Evolutionary conservation across 2,329 filamentous ascomycete species (phyloP), one percentile per base, ranked within the genome.

Genomic region (Apiospora pterosperma): DNA sequence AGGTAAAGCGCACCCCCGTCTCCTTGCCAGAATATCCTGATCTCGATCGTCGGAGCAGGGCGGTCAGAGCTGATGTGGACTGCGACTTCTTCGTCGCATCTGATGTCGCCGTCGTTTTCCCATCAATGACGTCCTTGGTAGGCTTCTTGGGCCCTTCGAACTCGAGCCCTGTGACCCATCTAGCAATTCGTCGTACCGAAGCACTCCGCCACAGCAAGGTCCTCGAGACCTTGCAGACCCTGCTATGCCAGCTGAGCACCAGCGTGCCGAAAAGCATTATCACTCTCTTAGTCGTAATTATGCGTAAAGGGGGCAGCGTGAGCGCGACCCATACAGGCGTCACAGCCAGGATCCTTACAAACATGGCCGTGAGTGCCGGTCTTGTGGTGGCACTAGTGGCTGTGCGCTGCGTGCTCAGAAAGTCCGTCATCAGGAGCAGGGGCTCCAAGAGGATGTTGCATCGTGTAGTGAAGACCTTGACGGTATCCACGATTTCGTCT

Each of bases 361-460:
- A 94, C 60, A 99, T 84, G 0, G 92, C 91, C 0, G 92, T 98
- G 64, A 99, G 84, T 0, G 95, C 94, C 7, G 96, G 96, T 64
- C 92, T 85, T 2, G 93, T 97, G 0, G 94, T 97, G 2, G 95
- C 94, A 52, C 92, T 95, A 1, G 93, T 97, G 1, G 95, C 91
- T 0, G 92, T 97, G 64, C 90, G 87, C 76, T 97, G 93, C 0
- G 93, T 97, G 66, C 92, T 96, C 31, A 99, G 84, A 73, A 97
- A 97, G 76, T 98, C 94, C 6, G 94, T 97, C 76, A 98, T 84
- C 68, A 92, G 89, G 55, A 97, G 83, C 63, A 98, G 85, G 3
- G 96, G 96, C 72, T 97, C 94, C 62, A 98, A 84, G 21, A 99
- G 82, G 62, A 97, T 90, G 76, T 97, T 97, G 78, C 96, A 97